These are phyloP conservation scores for Apiospora malaysiana DNA, from an alignment of 2,329 filamentous ascomycete genomes.

Conservation along the genomic window DNA sequence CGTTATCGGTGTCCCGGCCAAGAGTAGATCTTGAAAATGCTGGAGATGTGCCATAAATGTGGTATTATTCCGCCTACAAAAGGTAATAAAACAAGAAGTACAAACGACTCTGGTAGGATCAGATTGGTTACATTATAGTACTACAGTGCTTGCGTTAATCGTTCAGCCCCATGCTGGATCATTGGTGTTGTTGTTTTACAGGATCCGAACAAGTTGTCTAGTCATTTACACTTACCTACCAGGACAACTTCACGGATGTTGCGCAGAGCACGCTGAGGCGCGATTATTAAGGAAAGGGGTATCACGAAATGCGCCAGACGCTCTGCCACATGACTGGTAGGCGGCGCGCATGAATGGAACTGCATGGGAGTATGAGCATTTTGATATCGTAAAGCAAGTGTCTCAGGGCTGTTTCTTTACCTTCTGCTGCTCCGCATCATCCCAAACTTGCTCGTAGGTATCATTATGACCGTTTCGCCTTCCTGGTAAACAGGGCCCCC, in stretches of 20 bases:
- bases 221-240: conserved; percentile 2
- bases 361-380: conserved; percentile 37
- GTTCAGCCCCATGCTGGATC: not conserved
- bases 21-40: not conserved
- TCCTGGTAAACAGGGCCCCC: not conserved
- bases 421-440: not conserved
- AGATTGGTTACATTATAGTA: not conserved
- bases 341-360: conserved; percentile 17
- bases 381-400: conserved; percentile 30
- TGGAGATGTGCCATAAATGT: not conserved
- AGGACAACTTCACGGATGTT: not conserved
- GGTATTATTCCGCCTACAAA: not conserved
- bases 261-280: not conserved
- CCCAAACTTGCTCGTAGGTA: not conserved
- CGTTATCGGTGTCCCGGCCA: not conserved
- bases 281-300: not conserved
- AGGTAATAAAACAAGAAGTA: not conserved
- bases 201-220: not conserved
- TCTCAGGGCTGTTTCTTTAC: conserved; percentile 27
- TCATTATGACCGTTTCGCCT: not conserved
- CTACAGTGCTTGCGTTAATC: not conserved
- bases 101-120: not conserved
- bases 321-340: not conserved
- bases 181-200: not conserved
- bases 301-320: conserved; percentile 3